Conservation (phyloP, 371 early-diverging fungal genomes). For the Apophysomyces elegans region DNA sequence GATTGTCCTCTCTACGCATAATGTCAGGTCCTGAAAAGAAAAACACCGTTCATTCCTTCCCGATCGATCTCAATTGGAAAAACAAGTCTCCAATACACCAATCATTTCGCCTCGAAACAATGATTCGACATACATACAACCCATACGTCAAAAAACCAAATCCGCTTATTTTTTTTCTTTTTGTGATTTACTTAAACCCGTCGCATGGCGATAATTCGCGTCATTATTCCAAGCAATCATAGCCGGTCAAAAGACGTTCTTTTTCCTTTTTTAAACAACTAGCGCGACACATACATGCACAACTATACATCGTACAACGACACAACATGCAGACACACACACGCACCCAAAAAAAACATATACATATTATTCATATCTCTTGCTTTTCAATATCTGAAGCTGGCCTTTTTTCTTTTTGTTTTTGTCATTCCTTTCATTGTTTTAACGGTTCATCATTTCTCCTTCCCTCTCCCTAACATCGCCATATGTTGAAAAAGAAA, state of each 20-base stretch:
- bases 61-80: neutral
- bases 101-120: neutral
- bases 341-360: neutral
- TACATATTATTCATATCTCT: neutral
- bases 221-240: neutral
- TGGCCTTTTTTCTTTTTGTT: neutral
- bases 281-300: neutral
- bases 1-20: slow-evolving; percentile 55
- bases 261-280: neutral
- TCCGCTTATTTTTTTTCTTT: neutral
- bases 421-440: neutral
- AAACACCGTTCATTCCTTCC: neutral
- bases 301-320: neutral
- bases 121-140: no score
- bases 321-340: no score
- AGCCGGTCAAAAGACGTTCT: neutral
- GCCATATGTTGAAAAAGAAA: neutral
- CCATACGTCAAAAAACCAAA: neutral
- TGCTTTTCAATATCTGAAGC: neutral
- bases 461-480: slow-evolving; percentile 8
- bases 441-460: slow-evolving; percentile 2
- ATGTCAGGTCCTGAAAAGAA: slow-evolving; percentile 5
- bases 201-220: neutral
- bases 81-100: neutral
- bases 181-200: neutral